Base-by-base conservation (phyloP, 257 asterid species). In the Ilex aquifolium region DNA sequence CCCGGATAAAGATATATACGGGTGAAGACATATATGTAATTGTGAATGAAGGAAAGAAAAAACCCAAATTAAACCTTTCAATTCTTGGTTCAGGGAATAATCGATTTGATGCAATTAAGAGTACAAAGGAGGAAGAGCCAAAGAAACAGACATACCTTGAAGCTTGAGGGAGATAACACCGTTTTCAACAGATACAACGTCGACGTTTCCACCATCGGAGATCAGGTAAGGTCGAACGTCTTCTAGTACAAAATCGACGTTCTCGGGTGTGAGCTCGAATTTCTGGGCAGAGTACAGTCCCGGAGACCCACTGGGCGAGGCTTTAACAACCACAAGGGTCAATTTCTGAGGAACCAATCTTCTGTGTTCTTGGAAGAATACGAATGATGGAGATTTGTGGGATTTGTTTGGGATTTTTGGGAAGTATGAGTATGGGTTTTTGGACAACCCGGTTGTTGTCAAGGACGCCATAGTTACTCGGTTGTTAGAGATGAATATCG, bases 141-240 rank as follows among this genome's bases (percentile, higher is more conserved):
- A 65, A 59, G 11, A 6, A 51, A 27, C n/a, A 2, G 27, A 31
- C 58, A 51, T 42, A 87, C 97, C 96, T 83, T 81, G 88, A 69
- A 91, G 96, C 89, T 80, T 65, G 79, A 91, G 91, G 40, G 87
- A 84, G 2, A 91, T 88, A 78, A 91, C 81, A 55, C 95, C 96
- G 79, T 83, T 67, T 6, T 82, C 82, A n/a, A 88, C 92, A 13
- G 98, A 86, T 0, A 88, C 90, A 32, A 91, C 95, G 14, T 83
- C 88, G 2, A 91, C 96, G 49, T 91, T 82, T 48, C 98, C 98
- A 5, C 98, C 98, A 68, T 91, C 98, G 31, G 96, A 63, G 67
- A 91, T 81, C 73, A 91, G 90, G 76, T 91, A 91, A 60, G 98
- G 98, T 10, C 98, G 86, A 57, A 91, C 98, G 68, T 74, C 76